Conservation (phyloP, 2,329 filamentous ascomycete genomes). For the Calonectria pteridis region DNA sequence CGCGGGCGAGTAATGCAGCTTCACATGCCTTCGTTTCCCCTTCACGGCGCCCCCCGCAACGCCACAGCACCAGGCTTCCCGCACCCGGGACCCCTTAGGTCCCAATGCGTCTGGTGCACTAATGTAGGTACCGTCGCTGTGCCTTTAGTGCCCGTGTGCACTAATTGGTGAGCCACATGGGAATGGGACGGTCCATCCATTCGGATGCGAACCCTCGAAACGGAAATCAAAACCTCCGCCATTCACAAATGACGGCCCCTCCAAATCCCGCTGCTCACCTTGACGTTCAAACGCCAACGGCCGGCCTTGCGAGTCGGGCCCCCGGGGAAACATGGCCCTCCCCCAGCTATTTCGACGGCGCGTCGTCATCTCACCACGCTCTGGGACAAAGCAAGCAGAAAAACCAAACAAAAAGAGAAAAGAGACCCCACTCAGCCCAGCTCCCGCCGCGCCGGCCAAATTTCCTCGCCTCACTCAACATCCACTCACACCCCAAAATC, state of each 20-base stretch:
- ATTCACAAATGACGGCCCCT: constrained; percentile 19
- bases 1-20: background rate
- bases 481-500: constrained; percentile 32
- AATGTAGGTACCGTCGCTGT: constrained; percentile 42
- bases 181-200: constrained; percentile 11
- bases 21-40: background rate
- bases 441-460: constrained; percentile 32
- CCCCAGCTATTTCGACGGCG: background rate
- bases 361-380: constrained; percentile 14
- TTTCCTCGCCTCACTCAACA: constrained; percentile 34
- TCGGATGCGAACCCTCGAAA: constrained; percentile 24
- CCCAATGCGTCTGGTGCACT: constrained; percentile 30
- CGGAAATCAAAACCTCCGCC: constrained; percentile 26
- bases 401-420: constrained; percentile 23
- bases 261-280: background rate
- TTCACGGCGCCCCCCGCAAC: constrained; percentile 3
- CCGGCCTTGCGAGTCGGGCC: background rate
- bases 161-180: constrained; percentile 2
- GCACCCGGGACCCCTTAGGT: constrained; percentile 13
- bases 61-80: constrained; percentile 15
- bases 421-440: constrained; percentile 10
- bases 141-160: constrained; percentile 19
- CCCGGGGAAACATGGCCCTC: background rate
- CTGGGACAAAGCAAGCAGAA: background rate
- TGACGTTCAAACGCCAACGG: background rate